Evolutionary conservation across 805 yeast genomes (phyloP).

Genomic region (Yarrowia alimentaria): DNA sequence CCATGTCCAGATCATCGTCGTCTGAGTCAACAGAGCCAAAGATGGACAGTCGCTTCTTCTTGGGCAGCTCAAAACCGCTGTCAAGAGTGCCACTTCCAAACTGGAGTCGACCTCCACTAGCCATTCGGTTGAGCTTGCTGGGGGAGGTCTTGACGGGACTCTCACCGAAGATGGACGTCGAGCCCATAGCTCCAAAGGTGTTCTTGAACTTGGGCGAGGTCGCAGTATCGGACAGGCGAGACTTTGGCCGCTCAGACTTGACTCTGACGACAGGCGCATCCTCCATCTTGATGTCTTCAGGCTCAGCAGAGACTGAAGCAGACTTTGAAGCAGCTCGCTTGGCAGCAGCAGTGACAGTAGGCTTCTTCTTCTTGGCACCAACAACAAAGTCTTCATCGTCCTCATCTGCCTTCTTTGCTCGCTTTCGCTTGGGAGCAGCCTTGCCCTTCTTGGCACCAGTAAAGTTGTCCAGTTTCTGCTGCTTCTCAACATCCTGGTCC

Average conservation of each 20-base stretch:
- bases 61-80: constrained; percentile 3
- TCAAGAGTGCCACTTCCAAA: constrained; percentile 18
- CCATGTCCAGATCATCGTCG: constrained; percentile 14
- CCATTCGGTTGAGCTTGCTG: constrained; percentile 16
- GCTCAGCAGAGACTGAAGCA: not conserved
- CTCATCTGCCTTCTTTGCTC: constrained; percentile 33
- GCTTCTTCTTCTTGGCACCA: constrained; percentile 35
- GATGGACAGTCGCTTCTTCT: constrained; percentile 12
- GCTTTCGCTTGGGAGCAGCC: constrained; percentile 36
- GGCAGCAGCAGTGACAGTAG: constrained; percentile 32
- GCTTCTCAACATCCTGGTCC: constrained; percentile 59
- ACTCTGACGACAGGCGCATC: not conserved
- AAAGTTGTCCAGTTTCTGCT: constrained; percentile 45
- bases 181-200: constrained; percentile 11
- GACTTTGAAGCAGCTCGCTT: no score
- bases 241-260: no score
- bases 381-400: constrained; percentile 40
- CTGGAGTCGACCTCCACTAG: constrained; percentile 4
- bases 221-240: constrained; percentile 1
- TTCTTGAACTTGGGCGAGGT: constrained; percentile 25
- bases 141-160: constrained; percentile 20
- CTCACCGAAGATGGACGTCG: constrained; percentile 10
- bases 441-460: constrained; percentile 46
- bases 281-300: constrained; percentile 8
- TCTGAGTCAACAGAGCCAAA: constrained; percentile 2